Evolutionary conservation across 108 stramenopile species (phyloP).

Genomic region (Stephanodiscus minutulus): DNA sequence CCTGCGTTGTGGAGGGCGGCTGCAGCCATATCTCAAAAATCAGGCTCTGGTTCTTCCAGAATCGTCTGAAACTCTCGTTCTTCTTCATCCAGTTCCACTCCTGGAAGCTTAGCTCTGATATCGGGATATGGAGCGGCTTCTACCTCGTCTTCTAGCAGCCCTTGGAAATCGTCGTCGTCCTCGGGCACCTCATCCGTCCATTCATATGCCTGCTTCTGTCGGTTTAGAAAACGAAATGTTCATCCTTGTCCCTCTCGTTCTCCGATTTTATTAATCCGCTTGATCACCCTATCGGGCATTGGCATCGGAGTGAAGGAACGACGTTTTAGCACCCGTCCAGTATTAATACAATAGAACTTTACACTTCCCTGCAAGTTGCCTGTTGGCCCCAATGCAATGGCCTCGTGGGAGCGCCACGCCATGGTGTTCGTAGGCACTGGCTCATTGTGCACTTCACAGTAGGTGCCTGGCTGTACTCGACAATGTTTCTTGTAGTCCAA

Average conservation of each 20-base stretch:
- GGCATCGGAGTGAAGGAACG: too few relatives aligned
- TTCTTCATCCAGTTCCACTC: neutral
- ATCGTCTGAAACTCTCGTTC: neutral
- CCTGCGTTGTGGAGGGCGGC: too few relatives aligned
- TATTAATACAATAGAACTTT: too few relatives aligned
- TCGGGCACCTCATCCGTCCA: neutral
- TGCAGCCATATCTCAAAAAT: too few relatives aligned
- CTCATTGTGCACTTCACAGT: neutral
- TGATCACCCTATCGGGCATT: too few relatives aligned
- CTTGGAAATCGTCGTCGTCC: too few relatives aligned
- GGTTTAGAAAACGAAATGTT: neutral
- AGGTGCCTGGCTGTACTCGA: neutral
- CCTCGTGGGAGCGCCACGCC: neutral
- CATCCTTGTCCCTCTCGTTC: neutral
- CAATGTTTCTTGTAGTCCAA: too few relatives aligned
- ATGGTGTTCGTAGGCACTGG: slow-evolving; percentile 11
- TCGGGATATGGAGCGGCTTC: neutral
- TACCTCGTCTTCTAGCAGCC: neutral
- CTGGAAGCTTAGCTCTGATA: too few relatives aligned
- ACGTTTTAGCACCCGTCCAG: too few relatives aligned
- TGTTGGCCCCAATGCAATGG: slow-evolving; percentile 13
- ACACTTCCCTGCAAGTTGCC: too few relatives aligned
- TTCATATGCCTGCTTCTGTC: neutral
- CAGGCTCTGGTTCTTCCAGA: neutral
- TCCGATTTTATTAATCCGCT: neutral